phyloP scores from a whole-genome alignment of 208 protist genomes.

The Lotmaria passim region DNA sequence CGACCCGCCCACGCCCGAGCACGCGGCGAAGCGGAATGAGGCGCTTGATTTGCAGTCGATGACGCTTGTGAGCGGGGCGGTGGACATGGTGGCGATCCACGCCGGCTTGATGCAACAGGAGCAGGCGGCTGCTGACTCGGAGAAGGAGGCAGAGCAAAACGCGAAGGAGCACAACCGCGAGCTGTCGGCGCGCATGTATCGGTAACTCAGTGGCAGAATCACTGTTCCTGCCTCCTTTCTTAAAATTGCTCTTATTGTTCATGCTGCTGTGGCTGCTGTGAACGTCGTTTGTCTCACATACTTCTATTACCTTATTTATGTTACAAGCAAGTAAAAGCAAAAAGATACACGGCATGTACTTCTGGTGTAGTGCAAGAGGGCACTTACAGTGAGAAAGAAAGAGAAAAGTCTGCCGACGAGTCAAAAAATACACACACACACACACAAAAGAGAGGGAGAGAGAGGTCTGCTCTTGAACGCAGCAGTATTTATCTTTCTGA shows the following conservation, averaged over 20 bases:
- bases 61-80: constrained; percentile 55
- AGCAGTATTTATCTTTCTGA: too few relatives aligned
- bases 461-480: too few relatives aligned
- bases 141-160: constrained; percentile 16
- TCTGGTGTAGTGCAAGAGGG: too few relatives aligned
- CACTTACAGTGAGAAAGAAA: too few relatives aligned
- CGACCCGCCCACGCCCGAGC: constrained; percentile 72
- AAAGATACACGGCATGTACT: too few relatives aligned
- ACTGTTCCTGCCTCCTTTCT: not conserved
- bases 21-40: constrained; percentile 51
- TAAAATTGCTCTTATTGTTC: too few relatives aligned
- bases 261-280: not conserved
- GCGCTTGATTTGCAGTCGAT: constrained; percentile 76
- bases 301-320: not conserved
- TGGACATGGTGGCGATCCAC: constrained; percentile 69
- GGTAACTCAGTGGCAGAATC: constrained; percentile 5
- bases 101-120: constrained; percentile 34
- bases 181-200: constrained; percentile 52
- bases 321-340: not conserved
- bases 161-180: constrained; percentile 46
- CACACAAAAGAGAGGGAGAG: too few relatives aligned
- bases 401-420: too few relatives aligned
- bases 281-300: constrained; percentile 12
- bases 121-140: constrained; percentile 29
- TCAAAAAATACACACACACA: too few relatives aligned